Percentiles rank a stretch among this genome's conserved stretches.
Evolutionary conservation across 495 filamentous ascomycete species (phyloP).

Genomic region (Podospora didyma): DNA sequence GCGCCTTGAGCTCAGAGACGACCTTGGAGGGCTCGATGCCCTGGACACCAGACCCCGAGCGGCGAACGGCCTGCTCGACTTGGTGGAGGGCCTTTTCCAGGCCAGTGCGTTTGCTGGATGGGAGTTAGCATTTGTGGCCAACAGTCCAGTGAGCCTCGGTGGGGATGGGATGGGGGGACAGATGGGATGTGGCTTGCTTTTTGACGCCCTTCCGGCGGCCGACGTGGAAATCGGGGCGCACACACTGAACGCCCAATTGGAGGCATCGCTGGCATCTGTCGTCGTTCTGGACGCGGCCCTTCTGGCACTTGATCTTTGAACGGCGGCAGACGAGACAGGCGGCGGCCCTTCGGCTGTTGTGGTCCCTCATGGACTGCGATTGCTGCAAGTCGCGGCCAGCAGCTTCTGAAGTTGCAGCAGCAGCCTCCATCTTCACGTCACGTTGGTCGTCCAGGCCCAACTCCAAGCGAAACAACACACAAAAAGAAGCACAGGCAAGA

Average conservation of each 20-base stretch:
- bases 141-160: constrained; percentile 2
- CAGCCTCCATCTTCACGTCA: no score
- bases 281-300: constrained; percentile 40
- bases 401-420: no score
- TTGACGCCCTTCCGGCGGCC: constrained; percentile 72
- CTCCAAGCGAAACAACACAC: no score
- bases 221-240: constrained; percentile 64
- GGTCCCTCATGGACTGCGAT: constrained; percentile 13
- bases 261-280: constrained; percentile 59
- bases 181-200: constrained; percentile 50
- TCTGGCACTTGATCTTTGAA: constrained; percentile 65
- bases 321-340: constrained; percentile 65
- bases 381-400: constrained; percentile 9
- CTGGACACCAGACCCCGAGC: constrained; percentile 47
- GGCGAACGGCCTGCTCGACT: constrained; percentile 67
- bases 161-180: not conserved
- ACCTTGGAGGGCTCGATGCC: constrained; percentile 51
- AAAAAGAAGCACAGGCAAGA: no score
- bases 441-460: no score
- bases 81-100: constrained; percentile 70
- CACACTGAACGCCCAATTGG: constrained; percentile 54
- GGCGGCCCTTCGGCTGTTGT: constrained; percentile 38
- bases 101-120: constrained; percentile 62
- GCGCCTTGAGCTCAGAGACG: constrained; percentile 51
- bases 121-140: constrained; percentile 5